Evolutionary conservation across 1,284 basidiomycete genomes (phyloP).

Genomic region (Cutaneotrichosporon daszewskae): DNA sequence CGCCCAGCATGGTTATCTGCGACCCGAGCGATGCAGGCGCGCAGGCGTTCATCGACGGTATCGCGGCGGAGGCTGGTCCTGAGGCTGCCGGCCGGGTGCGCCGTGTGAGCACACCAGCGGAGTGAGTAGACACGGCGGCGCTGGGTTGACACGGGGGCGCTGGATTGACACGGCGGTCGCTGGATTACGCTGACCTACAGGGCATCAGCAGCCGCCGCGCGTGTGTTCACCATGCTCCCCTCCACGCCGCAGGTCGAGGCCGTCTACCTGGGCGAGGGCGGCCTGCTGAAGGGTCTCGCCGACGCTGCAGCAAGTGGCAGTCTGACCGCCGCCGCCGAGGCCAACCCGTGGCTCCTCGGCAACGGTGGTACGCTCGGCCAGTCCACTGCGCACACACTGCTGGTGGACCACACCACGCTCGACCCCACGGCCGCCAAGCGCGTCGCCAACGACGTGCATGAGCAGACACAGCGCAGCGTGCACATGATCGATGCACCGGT

Average conservation of each 20-base stretch:
- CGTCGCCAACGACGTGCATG: constrained; percentile 31
- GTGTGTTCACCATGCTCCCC: constrained; percentile 52
- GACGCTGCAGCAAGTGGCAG: constrained; percentile 44
- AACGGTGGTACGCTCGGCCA: not conserved
- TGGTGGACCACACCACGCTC: constrained; percentile 45
- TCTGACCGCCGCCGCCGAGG: constrained; percentile 45
- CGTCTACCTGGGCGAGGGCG: constrained; percentile 43
- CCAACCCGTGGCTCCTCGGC: constrained; percentile 23
- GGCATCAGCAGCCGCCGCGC: constrained; percentile 44
- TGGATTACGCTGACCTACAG: constrained; percentile 20
- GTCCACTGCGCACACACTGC: constrained; percentile 29
- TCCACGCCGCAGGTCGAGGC: constrained; percentile 48
- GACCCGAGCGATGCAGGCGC: constrained; percentile 33
- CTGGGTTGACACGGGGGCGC: too few species aligned
- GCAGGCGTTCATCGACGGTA: constrained; percentile 23
- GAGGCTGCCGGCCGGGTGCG: constrained; percentile 13
- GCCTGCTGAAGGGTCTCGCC: constrained; percentile 43
- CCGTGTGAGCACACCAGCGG: constrained; percentile 5
- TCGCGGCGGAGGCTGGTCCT: constrained; percentile 4
- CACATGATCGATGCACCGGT: constrained; percentile 44
- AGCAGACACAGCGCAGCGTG: constrained; percentile 22
- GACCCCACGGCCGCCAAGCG: constrained; percentile 35
- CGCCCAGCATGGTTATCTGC: constrained; percentile 38
- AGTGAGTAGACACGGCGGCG: constrained; percentile 7
- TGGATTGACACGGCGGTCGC: too few species aligned